phyloP scores from a whole-genome alignment of 306 rosid genomes.

The Vachellia pachyceras region DNA sequence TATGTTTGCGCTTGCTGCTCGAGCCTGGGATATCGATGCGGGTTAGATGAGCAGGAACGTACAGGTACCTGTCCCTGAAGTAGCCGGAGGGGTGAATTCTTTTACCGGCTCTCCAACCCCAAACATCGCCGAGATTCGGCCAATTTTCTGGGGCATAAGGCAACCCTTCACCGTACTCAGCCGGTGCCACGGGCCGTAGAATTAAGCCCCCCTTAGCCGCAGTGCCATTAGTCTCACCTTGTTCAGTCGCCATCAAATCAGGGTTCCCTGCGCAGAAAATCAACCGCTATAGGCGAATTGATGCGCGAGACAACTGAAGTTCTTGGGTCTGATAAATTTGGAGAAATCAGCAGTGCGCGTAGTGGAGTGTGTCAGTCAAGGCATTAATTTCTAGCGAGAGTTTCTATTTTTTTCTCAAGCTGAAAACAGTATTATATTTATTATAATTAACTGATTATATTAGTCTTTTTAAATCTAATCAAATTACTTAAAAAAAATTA shows the following conservation, averaged over 20 bases:
- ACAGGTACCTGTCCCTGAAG: conserved; percentile 18
- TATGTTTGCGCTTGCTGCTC: not conserved
- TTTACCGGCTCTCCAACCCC: conserved; percentile 86
- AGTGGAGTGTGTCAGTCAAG: not conserved
- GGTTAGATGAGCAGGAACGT: conserved; percentile 4
- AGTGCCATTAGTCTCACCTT: conserved; percentile 41
- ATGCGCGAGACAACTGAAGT: not conserved
- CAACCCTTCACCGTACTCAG: conserved; percentile 67
- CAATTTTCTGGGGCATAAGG: conserved; percentile 92
- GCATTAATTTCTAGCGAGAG: not conserved
- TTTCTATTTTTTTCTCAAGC: not conserved
- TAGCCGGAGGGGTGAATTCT: conserved; percentile 42
- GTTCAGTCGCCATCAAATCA: conserved; percentile 48
- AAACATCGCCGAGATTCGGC: conserved; percentile 77
- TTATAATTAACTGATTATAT: too few relatives aligned
- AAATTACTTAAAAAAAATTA: too few relatives aligned
- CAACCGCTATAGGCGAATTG: not conserved
- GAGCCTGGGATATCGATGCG: not conserved
- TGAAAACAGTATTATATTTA: not conserved
- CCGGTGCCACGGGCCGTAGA: conserved; percentile 44
- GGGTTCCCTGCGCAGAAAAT: conserved; percentile 6
- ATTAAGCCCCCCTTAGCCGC: not conserved
- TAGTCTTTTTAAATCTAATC: too few relatives aligned
- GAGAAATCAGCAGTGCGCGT: not conserved
- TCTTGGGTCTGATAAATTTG: not conserved